A percentile compares a stretch with the other conserved stretches of the same genome.
These are phyloP conservation scores for Calocera cornea DNA, from an alignment of 768 basidiomycete species.

Conservation along the genomic window DNA sequence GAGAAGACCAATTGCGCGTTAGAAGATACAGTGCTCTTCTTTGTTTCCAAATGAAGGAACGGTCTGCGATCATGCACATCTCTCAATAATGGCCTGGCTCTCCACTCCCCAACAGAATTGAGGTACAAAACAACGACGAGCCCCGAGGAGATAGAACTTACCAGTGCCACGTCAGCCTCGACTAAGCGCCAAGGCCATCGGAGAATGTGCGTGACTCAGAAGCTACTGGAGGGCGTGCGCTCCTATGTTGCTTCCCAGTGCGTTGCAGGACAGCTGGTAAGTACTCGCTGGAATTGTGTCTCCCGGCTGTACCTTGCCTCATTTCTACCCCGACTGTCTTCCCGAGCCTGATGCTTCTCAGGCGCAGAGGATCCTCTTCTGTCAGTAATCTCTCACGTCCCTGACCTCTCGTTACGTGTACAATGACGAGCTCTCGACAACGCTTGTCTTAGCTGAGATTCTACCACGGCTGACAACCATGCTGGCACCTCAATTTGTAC, in stretches of 20 bases:
- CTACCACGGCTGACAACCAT: background rate
- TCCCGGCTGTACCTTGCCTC: background rate
- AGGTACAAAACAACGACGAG: background rate
- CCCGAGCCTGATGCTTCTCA: background rate
- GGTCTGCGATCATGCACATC: background rate
- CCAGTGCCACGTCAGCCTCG: background rate
- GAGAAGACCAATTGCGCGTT: no score
- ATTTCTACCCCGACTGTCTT: background rate
- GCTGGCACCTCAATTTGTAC: background rate
- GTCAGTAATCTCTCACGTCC: slow-evolving; percentile 1
- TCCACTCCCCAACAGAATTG: background rate
- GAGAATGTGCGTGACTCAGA: background rate
- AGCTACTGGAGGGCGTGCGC: background rate
- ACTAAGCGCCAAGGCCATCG: background rate
- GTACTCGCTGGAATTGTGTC: background rate
- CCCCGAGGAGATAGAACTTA: background rate
- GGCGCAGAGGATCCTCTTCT: background rate
- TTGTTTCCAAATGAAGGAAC: background rate
- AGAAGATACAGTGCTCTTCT: background rate
- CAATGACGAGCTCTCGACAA: background rate
- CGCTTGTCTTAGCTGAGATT: background rate
- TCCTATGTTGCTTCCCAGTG: no score
- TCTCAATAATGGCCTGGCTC: background rate
- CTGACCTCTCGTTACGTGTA: background rate
- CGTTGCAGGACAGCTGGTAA: background rate